These are phyloP conservation scores for Lithospermum erythrorhizon DNA, from an alignment of 257 asterid species.

Conservation along the genomic window DNA sequence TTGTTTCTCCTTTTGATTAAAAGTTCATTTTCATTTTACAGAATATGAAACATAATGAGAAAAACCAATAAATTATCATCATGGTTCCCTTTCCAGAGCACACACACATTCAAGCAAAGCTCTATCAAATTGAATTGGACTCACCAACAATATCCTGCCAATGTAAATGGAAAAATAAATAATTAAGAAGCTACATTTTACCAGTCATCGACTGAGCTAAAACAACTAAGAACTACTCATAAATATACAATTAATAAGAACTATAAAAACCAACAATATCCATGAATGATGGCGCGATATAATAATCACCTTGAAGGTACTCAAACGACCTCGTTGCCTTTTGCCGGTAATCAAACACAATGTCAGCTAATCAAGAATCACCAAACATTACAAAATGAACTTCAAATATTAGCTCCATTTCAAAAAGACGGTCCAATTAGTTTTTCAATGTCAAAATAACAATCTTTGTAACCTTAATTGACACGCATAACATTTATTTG, in stretches of 20 bases:
- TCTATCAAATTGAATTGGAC: conserved; percentile 15
- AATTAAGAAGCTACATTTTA: neutral
- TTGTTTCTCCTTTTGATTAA: too few species aligned
- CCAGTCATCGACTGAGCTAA: neutral
- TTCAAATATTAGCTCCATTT: neutral
- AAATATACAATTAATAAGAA: neutral
- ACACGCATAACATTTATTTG: too few species aligned
- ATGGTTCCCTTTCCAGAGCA: neutral
- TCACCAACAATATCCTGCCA: conserved; percentile 96
- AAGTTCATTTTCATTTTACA: too few species aligned
- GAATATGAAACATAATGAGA: neutral
- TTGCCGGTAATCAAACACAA: conserved; percentile 91
- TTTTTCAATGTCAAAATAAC: neutral
- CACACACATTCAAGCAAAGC: neutral
- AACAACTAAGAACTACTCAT: neutral
- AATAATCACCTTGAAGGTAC: conserved; percentile 90
- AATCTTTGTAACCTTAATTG: neutral
- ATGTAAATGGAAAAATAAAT: conserved; percentile 5
- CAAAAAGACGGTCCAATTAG: too few species aligned
- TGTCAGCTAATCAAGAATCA: conserved; percentile 51
- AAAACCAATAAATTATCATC: neutral
- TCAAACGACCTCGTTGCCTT: conserved; percentile 84
- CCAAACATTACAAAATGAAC: neutral
- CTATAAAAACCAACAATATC: conserved; percentile 16
- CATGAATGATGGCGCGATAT: conserved; percentile 77